Conservation (phyloP, 2,329 filamentous ascomycete genomes). For the Cladosporium sphaerospermum region DNA sequence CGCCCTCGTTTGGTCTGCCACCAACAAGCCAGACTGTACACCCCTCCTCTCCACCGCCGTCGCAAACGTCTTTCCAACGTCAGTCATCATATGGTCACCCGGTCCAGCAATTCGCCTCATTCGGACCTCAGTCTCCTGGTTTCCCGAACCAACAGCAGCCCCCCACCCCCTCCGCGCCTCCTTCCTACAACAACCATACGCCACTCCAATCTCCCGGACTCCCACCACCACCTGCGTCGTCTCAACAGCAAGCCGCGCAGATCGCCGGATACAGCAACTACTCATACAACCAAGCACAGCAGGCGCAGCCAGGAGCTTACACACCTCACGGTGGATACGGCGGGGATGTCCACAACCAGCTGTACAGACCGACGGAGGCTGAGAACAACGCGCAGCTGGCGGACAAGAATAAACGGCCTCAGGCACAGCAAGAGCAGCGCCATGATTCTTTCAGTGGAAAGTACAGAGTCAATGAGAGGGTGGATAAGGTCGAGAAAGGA, state of each 20-base stretch:
- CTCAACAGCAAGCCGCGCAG: conserved; percentile 28
- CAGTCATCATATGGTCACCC: conserved; percentile 20
- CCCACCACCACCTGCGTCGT: conserved; percentile 31
- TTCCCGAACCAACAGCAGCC: conserved; percentile 20
- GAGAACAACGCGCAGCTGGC: background rate
- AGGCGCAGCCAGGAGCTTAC: conserved; percentile 13
- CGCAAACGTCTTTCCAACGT: conserved; percentile 29
- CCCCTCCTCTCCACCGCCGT: conserved; percentile 20
- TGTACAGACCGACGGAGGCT: conserved; percentile 60
- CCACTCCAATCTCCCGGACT: conserved; percentile 36
- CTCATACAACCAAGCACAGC: conserved; percentile 35
- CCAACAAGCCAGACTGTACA: conserved; percentile 5
- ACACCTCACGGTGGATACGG: conserved; percentile 39
- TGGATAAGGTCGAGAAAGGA: conserved; percentile 62
- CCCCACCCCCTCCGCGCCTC: conserved; percentile 29
- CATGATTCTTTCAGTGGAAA: conserved; percentile 12
- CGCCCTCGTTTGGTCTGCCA: conserved; percentile 15
- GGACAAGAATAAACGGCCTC: background rate
- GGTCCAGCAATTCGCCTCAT: conserved; percentile 18
- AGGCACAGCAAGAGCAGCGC: background rate
- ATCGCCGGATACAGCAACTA: conserved; percentile 52
- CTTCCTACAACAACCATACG: conserved; percentile 29
- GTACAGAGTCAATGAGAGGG: conserved; percentile 54
- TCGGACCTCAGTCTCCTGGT: conserved; percentile 20
- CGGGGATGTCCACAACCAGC: conserved; percentile 56